Evolutionary conservation across 192 early-diverging fungal species (phyloP).

Genomic region (Borealophlyctis nickersoniae): DNA sequence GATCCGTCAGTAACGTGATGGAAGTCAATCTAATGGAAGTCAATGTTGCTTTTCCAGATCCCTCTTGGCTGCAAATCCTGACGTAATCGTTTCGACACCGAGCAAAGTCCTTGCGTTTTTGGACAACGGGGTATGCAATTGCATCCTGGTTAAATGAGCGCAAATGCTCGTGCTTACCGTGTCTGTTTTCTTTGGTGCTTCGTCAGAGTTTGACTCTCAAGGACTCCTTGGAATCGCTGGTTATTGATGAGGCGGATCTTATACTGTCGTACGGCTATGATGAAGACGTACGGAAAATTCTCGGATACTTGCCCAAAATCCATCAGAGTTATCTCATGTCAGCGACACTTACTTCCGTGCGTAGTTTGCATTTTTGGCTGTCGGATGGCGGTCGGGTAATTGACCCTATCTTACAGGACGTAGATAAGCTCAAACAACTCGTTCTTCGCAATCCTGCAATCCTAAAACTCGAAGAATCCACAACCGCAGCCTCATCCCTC

Average conservation of each 20-base stretch:
- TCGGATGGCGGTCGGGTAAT: neutral
- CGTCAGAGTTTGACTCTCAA: conserved; percentile 47
- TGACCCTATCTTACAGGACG: conserved; percentile 54
- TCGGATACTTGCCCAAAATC: conserved; percentile 76
- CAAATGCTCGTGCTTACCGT: no score
- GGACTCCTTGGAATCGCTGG: conserved; percentile 70
- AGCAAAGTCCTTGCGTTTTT: conserved; percentile 76
- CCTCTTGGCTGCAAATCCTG: conserved; percentile 75
- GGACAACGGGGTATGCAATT: conserved; percentile 17
- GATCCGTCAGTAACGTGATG: neutral
- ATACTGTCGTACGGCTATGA: conserved; percentile 92
- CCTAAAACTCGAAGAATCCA: conserved; percentile 76
- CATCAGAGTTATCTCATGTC: conserved; percentile 92
- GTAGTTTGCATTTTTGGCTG: neutral
- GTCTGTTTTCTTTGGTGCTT: neutral
- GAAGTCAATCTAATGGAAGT: neutral
- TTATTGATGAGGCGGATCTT: conserved; percentile 96
- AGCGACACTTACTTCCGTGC: conserved; percentile 77
- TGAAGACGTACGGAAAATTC: conserved; percentile 77
- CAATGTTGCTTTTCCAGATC: conserved; percentile 46
- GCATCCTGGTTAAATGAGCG: no score
- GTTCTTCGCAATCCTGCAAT: conserved; percentile 84
- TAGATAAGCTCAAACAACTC: conserved; percentile 79
- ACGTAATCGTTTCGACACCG: conserved; percentile 88
- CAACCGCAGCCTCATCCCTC: conserved; percentile 28